Conservation (phyloP, 2,329 filamentous ascomycete species). For the Exophiala sideris region DNA sequence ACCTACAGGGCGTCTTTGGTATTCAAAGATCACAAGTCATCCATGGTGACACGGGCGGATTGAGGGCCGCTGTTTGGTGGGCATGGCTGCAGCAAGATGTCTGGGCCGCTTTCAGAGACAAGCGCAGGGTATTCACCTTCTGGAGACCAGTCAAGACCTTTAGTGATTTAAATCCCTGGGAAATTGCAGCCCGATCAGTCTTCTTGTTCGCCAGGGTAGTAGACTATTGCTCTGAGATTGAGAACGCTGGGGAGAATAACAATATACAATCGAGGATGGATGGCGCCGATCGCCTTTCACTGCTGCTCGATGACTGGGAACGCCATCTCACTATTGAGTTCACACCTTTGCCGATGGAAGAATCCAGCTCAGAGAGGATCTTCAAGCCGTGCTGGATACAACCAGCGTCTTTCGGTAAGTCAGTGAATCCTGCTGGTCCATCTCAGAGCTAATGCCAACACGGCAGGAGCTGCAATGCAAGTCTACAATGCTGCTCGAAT, state of each 20-base stretch:
- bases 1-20: conserved; percentile 32
- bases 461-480: too few relatives aligned
- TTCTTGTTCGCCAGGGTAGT: conserved; percentile 29
- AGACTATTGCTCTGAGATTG: conserved; percentile 24
- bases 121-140: conserved; percentile 30
- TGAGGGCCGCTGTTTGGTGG: conserved; percentile 33
- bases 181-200: conserved; percentile 25
- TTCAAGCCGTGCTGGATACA: conserved; percentile 30
- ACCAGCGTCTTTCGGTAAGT: conserved; percentile 29
- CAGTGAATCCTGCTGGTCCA: conserved; percentile 28
- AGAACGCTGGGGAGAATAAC: conserved; percentile 10
- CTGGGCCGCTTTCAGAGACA: conserved; percentile 33
- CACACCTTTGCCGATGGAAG: conserved; percentile 24
- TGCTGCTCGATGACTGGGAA: conserved; percentile 30
- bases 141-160: conserved; percentile 27
- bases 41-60: conserved; percentile 30
- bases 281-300: conserved; percentile 19
- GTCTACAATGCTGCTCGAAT: too few relatives aligned
- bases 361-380: background rate
- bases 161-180: conserved; percentile 17
- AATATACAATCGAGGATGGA: conserved; percentile 11
- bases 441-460: too few relatives aligned
- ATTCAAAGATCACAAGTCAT: conserved; percentile 33
- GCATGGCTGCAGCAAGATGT: conserved; percentile 34
- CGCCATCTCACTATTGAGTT: conserved; percentile 30